Conservation (phyloP, 805 yeast genomes). For the Kluyveromyces lactis region DNA sequence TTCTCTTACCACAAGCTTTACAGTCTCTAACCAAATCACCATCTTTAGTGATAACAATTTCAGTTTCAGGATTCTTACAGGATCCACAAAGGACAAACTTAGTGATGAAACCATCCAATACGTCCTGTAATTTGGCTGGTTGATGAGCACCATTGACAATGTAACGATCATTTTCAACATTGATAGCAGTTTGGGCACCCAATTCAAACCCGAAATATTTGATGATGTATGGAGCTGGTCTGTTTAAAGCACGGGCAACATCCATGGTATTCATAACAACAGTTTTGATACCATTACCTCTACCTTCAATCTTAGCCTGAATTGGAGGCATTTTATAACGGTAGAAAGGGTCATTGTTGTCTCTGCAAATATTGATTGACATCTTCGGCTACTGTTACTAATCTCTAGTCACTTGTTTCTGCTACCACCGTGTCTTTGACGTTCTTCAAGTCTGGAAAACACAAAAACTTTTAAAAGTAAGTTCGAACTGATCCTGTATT, state of each 20-base stretch:
- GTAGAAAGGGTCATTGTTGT: conserved; percentile 95
- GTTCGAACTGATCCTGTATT: too few species aligned
- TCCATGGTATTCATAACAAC: conserved; percentile 84
- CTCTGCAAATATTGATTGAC: conserved; percentile 95
- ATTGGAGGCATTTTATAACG: conserved; percentile 99
- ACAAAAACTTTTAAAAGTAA: too few species aligned
- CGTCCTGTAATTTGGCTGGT: conserved; percentile 82
- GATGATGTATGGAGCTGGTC: conserved; percentile 88
- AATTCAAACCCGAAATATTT: conserved; percentile 94
- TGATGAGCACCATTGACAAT: conserved; percentile 94
- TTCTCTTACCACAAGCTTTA: conserved; percentile 94
- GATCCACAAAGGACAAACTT: conserved; percentile 89
- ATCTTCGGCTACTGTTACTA: conserved; percentile 30
- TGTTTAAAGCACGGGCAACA: conserved; percentile 87
- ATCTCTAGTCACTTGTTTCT: too few species aligned
- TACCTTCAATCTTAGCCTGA: conserved; percentile 95
- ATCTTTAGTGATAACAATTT: conserved; percentile 62
- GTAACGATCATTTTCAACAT: conserved; percentile 76
- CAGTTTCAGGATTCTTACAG: conserved; percentile 97
- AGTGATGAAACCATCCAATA: conserved; percentile 86
- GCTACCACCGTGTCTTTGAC: too few species aligned
- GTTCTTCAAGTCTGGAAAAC: too few species aligned
- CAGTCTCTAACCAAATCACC: conserved; percentile 80
- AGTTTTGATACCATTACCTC: conserved; percentile 98
- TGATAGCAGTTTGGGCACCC: conserved; percentile 89